Evolutionary conservation across 2,329 filamentous ascomycete genomes (phyloP).

Genomic region (Allantophomopsis lycopodina): DNA sequence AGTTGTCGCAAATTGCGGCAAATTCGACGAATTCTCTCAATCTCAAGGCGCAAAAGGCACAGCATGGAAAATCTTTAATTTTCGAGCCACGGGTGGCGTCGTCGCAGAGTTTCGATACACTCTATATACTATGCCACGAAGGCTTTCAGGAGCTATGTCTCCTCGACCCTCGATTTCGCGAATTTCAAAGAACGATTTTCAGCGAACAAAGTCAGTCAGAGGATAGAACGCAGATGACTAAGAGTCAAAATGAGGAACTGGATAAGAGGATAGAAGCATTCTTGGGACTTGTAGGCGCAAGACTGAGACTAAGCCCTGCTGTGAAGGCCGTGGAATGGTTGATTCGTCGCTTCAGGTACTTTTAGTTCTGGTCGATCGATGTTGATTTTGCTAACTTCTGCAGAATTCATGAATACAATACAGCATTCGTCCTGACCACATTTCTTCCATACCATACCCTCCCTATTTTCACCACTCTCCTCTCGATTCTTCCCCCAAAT

Average conservation of each 20-base stretch:
- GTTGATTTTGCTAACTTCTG: slow-evolving; percentile 1
- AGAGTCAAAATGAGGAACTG: slow-evolving; percentile 68
- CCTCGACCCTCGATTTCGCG: slow-evolving; percentile 65
- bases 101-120: slow-evolving; percentile 77
- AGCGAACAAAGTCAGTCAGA: slow-evolving; percentile 85
- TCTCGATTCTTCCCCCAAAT: slow-evolving; percentile 72
- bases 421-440: slow-evolving; percentile 60
- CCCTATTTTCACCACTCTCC: slow-evolving; percentile 69
- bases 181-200: slow-evolving; percentile 71
- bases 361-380: slow-evolving; percentile 10
- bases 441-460: slow-evolving; percentile 89
- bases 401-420: slow-evolving; percentile 88
- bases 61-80: slow-evolving; percentile 88
- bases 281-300: slow-evolving; percentile 62
- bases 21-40: slow-evolving; percentile 85
- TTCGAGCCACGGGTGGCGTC: slow-evolving; percentile 79
- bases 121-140: slow-evolving; percentile 77
- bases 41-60: slow-evolving; percentile 80
- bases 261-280: slow-evolving; percentile 70
- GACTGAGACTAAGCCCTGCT: slow-evolving; percentile 71
- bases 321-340: slow-evolving; percentile 94
- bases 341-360: slow-evolving; percentile 72
- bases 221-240: slow-evolving; percentile 75
- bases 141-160: slow-evolving; percentile 86
- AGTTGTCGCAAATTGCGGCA: slow-evolving; percentile 84